These are phyloP conservation scores for Adansonia gregorii DNA, from an alignment of 441 rosid species.

Conservation along the genomic window DNA sequence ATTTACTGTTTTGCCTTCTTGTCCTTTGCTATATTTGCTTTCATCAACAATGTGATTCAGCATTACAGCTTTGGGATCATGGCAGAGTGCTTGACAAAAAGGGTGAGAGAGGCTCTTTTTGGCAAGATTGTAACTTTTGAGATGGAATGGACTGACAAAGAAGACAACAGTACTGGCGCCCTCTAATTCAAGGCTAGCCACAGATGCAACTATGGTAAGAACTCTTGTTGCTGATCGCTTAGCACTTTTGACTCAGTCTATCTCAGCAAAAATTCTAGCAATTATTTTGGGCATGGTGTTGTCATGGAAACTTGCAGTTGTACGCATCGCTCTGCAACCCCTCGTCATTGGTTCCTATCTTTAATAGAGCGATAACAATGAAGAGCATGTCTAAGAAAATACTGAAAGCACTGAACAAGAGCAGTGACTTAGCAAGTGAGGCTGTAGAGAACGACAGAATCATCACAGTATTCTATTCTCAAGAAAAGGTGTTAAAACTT, in stretches of 20 bases:
- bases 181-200: conserved; percentile 40
- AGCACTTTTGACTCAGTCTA: conserved; percentile 16
- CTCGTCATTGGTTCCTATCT: conserved; percentile 76
- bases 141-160: conserved; percentile 46
- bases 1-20: conserved; percentile 30
- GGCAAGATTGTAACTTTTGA: conserved; percentile 40
- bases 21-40: conserved; percentile 22
- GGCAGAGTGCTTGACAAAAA: conserved; percentile 34
- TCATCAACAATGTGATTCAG: conserved; percentile 33
- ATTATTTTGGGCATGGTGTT: conserved; percentile 73
- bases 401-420: conserved; percentile 34
- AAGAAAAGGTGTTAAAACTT: conserved; percentile 23
- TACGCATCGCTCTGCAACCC: background rate
- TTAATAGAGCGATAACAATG: conserved; percentile 82
- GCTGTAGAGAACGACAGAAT: conserved; percentile 29
- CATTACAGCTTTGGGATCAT: conserved; percentile 36
- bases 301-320: conserved; percentile 37
- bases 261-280: conserved; percentile 53
- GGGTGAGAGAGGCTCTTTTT: conserved; percentile 31
- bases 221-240: conserved; percentile 11
- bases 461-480: conserved; percentile 28
- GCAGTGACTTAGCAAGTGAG: conserved; percentile 30
- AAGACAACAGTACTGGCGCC: conserved; percentile 44
- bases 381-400: conserved; percentile 87
- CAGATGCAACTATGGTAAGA: conserved; percentile 37